Base-by-base conservation (phyloP, 2,329 filamentous ascomycete species). In the Cercospora citrullina region DNA sequence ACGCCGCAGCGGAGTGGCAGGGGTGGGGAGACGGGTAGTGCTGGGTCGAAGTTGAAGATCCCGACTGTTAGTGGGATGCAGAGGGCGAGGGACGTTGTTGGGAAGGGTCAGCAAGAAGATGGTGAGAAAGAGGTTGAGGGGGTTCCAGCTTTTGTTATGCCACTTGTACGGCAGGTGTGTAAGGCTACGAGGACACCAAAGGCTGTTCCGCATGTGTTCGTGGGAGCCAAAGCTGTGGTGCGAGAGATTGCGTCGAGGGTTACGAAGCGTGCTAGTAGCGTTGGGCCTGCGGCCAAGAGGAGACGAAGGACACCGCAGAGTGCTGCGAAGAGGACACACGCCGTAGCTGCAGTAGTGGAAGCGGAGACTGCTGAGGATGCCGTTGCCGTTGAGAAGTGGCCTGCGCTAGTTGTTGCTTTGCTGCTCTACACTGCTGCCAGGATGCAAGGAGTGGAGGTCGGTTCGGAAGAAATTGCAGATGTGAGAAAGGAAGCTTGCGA, bases 161-260 rank as follows among this genome's bases (percentile, higher is more conserved):
- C 71, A 3, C 21, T 74, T 28, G 87, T 89, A 75, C 87, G 89
- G 0, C 85, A 87, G 0, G 86, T 91, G 5, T 76, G 74, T 60
- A 72, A 72, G 58, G 67, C 66, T 23, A 71, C 67, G 4, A 66
- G 57, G 5, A 63, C 60, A 14, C 67, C 70, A 2, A 65, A 67
- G 45, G 72, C 72, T 9, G 69, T 53, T 31, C 68, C 71, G 6
- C 73, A 76, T 60, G 66, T 76, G 14, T 60, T 67, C 18, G 71
- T 72, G 23, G 74, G 73, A 10, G 58, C 69, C 3, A 61, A 30
- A 23, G 65, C 71, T 23, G 72, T 71, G 18, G 63, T 72, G n/a
- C 23, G 51, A 3, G 68, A 69, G 42, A 69, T 69, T 33, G 59
- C 53, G 18, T 69, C 68, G 18, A 55, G 68, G 21, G 53, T 42